Base-by-base conservation (phyloP, 352 stramenopile genomes). In the Globisporangium paroecandrum region DNA sequence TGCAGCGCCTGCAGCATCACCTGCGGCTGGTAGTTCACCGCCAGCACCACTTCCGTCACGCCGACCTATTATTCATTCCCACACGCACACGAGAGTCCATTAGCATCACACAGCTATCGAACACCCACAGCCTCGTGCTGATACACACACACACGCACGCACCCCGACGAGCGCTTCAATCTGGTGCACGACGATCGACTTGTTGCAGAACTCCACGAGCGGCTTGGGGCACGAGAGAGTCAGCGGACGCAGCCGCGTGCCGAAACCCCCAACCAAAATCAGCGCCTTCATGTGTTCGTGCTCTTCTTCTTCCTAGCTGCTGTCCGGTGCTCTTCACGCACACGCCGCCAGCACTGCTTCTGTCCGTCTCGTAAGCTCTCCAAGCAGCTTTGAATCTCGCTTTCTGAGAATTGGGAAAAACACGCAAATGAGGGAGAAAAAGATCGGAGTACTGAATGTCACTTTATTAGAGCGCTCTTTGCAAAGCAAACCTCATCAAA, bases 121-220 rank as follows among this genome's bases (percentile, higher is more conserved):
- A 49, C 8, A 15, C 18, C 9, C 7, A 22, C 18, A 51, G 18
- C 38, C 38, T 46, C 38, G 38, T 46, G 38, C 38, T 20, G 20
- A 22, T 12, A 57, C 22, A 18, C 51, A 58, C 22, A n/a, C 51
- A 58, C 24, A 58, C 25, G n/a, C 27, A 27, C 25, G 56, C 43
- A 94, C 88, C 64, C 73, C 82, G 20, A 93, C 86, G 46, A 97
- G 86, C 60, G 89, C 90, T 72, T 95, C 85, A 51, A 97, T 93
- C 75, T 97, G 90, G 70, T 97, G 89, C 72, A 92, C 56, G 13
- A 97, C 85, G 67, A 97, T 93, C 10, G 90, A 88, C 61, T 95
- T 96, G 78, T 97, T 97, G 77, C 87, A 95, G 76, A 97, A 97
- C 70, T 97, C 90, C 51, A 97, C 90, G 27, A 97, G 77, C 34